Base-by-base conservation (phyloP, 129 eudicot species). In the Cynara cardunculus region DNA sequence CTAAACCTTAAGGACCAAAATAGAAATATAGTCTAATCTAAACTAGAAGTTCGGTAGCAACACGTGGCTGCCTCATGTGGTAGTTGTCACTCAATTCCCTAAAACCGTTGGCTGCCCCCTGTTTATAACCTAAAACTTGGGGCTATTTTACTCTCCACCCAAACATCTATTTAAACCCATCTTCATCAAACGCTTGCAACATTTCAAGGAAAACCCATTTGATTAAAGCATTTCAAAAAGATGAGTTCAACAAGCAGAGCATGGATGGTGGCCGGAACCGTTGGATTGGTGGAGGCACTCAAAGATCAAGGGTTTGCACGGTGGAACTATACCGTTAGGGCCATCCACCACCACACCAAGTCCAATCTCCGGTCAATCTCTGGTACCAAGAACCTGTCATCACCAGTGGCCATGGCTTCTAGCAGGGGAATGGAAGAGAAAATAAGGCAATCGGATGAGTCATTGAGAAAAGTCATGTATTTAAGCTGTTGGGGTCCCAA, bases 251-350 rank as follows among this genome's bases (percentile, higher is more conserved):
- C 56, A 77, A 82, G 82, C 66, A 85, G 75, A 53, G 86, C 86
- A 1, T 85, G 87, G 89, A 85, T 87, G 49, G 90, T 82, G 61
- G 93, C 90, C 14, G 90, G 84, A 12, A 80, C 84, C 3, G 78
- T 86, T 3, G 92, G 90, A 49, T 14, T 84, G 67, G 92, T 86
- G 61, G 89, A 87, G 69, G 92, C 91, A 13, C 73, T 89, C 19
- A 89, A 87, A 80, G 93, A 89, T 72, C 93, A 89, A 69, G 93
- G 93, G 0, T 85, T 88, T 31, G 85, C 89, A 53, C 83, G 92
- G 46, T 90, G 96, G 96, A 90, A 87, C 56, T 72, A 85, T 79
- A 78, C 92, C 74, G 31, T 87, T 26, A 83, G 89, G 30, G 5
- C 84, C 19, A 8, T 82, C 32, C 85, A 82, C 72, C 78, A 82